phyloP scores from a whole-genome alignment of 495 filamentous ascomycete genomes.

The Xylaria grammica region DNA sequence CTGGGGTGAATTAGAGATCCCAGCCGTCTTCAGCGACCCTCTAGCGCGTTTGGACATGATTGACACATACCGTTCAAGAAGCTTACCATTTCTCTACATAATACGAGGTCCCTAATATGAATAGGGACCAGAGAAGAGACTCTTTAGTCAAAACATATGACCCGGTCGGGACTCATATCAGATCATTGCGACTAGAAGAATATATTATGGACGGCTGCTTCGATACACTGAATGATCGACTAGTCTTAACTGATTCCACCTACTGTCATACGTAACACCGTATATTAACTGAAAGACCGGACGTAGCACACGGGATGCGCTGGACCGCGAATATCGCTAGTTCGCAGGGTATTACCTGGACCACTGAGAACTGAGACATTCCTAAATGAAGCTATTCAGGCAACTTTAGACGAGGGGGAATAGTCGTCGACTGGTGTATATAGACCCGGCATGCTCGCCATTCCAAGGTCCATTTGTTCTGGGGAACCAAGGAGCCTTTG shows the following conservation, averaged over 20 bases:
- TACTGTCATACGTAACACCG: no score
- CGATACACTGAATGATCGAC: background rate
- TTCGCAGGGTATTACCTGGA: no score
- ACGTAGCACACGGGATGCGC: no score
- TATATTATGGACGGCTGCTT: background rate
- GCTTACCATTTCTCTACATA: constrained; percentile 6
- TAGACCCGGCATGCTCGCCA: no score
- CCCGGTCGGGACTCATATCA: background rate
- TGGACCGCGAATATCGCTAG: no score
- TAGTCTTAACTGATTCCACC: background rate
- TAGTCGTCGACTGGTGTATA: no score
- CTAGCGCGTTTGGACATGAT: background rate
- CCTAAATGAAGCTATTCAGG: no score
- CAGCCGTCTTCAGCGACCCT: background rate
- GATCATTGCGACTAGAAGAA: background rate
- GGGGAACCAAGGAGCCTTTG: no score
- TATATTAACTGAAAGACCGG: no score
- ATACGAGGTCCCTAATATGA: background rate
- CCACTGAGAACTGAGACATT: no score
- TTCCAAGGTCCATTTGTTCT: no score
- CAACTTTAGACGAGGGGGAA: no score
- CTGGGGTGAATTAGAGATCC: background rate
- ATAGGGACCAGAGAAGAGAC: background rate
- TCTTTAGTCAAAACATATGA: constrained; percentile 6
- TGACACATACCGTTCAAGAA: background rate